Evolutionary conservation across 306 rosid genomes (phyloP).

Genomic region (Pyrus betulifolia): DNA sequence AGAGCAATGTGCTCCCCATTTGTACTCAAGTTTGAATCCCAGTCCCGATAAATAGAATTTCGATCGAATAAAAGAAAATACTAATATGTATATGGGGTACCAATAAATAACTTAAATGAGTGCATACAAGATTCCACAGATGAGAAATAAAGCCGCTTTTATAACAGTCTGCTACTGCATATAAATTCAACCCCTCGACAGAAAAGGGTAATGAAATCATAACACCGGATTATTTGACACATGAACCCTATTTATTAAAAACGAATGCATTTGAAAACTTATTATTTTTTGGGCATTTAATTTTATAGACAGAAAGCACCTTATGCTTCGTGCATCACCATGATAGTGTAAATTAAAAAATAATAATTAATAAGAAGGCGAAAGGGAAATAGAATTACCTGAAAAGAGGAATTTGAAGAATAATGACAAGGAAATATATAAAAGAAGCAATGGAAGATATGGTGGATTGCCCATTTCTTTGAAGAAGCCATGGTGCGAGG

Average conservation of each 20-base stretch:
- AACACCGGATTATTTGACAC: background rate
- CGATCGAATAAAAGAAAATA: no score
- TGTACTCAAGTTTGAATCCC: no score
- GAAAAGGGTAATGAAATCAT: background rate
- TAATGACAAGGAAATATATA: slow-evolving; percentile 51
- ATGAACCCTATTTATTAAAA: background rate
- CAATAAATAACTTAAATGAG: background rate
- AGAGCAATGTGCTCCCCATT: no score
- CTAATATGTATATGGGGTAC: no score
- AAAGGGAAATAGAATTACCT: slow-evolving; percentile 36
- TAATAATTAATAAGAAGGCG: background rate
- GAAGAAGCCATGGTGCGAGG: slow-evolving; percentile 54
- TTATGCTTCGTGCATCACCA: background rate
- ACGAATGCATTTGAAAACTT: background rate
- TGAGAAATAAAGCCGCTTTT: background rate
- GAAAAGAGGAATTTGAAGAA: slow-evolving; percentile 83
- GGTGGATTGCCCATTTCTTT: slow-evolving; percentile 47
- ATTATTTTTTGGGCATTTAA: background rate
- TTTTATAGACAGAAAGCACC: background rate
- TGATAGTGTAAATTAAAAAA: background rate
- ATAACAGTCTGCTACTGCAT: background rate
- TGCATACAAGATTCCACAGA: background rate
- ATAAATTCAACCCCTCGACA: background rate
- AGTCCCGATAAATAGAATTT: no score
- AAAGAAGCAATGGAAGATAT: slow-evolving; percentile 47